Evolutionary conservation across 2,329 filamentous ascomycete genomes (phyloP), one percentile per base, ranked within the genome.

Genomic region (Thelonectria discophora): DNA sequence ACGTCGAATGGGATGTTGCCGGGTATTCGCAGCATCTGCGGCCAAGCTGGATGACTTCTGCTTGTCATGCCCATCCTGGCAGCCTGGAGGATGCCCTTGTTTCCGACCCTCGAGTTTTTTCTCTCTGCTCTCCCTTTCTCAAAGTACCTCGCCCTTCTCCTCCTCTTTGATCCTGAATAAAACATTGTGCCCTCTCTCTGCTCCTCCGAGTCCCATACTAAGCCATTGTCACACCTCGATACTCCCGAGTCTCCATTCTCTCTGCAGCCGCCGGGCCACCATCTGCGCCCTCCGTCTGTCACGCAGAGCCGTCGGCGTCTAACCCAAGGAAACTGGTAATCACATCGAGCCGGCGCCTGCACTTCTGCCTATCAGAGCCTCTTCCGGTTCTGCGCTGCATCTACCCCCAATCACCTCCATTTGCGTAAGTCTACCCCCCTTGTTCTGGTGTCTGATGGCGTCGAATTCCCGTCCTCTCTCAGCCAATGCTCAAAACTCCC

Each of bases 401-500:
- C 27, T 5, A 10, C 27, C 27, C 27, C 45, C 18, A 17, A 17
- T 47, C 21, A n/a, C 57, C 65, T 45, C 69, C 67, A 71, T 71
- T 68, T 70, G 61, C 64, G 62, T 65, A 58, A 61, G 64, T 67
- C 67, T 63, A 65, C 63, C 66, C 62, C 55, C 60, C 66, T 11
- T 18, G 3, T 13, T 46, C 69, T 71, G 70, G 71, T 74, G 75
- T 77, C 79, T 82, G 65, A 60, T 62, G 53, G 55, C 62, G 67
- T 75, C 73, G 73, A 77, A 76, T 76, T 66, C 72, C 69, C 65
- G 63, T 57, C 55, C 65, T 58, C 66, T 55, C 57, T 67, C 73
- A 61, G 66, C 64, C 66, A 65, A 64, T 67, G 27, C 80, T 84
- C 82, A 86, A 85, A 86, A 86, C 79, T 80, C 76, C 73, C 75